Evolutionary conservation across 192 early-diverging fungal species (phyloP).

Genomic region (Entomortierella lignicola): DNA sequence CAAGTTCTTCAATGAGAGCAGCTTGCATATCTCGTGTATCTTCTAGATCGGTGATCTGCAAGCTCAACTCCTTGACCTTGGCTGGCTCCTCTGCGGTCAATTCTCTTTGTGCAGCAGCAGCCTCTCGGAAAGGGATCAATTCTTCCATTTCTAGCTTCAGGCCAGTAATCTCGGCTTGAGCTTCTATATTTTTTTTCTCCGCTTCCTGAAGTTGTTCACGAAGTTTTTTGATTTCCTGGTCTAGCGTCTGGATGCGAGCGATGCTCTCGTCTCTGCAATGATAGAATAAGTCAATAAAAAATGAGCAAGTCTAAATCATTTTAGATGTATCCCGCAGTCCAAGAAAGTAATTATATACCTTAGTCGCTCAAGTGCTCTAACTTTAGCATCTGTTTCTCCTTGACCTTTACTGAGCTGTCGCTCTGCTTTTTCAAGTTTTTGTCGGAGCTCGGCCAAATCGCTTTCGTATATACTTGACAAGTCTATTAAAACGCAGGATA

Average conservation of each 20-base stretch:
- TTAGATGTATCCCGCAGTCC: background rate
- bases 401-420: slow-evolving; percentile 38
- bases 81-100: slow-evolving; percentile 25
- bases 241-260: slow-evolving; percentile 43
- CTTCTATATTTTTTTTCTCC: slow-evolving; percentile 20
- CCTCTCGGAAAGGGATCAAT: slow-evolving; percentile 33
- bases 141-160: slow-evolving; percentile 36
- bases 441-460: slow-evolving; percentile 39
- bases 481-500: slow-evolving; percentile 22
- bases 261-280: slow-evolving; percentile 40
- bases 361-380: slow-evolving; percentile 35
- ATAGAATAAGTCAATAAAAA: background rate
- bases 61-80: slow-evolving; percentile 42
- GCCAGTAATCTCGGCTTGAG: slow-evolving; percentile 21
- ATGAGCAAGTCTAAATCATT: background rate
- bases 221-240: slow-evolving; percentile 43
- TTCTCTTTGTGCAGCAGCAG: slow-evolving; percentile 35
- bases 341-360: slow-evolving; percentile 7
- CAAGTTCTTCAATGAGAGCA: slow-evolving; percentile 43
- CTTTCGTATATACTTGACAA: slow-evolving; percentile 42
- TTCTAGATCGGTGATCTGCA: slow-evolving; percentile 38
- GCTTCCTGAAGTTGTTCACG: slow-evolving; percentile 27
- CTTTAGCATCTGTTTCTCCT: slow-evolving; percentile 41
- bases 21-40: slow-evolving; percentile 48
- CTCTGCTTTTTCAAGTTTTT: slow-evolving; percentile 36